Percentiles rank a stretch among this genome's conserved stretches.
Conservation (phyloP, 1,139 yeast species). For the Taphrina wiesneri region DNA sequence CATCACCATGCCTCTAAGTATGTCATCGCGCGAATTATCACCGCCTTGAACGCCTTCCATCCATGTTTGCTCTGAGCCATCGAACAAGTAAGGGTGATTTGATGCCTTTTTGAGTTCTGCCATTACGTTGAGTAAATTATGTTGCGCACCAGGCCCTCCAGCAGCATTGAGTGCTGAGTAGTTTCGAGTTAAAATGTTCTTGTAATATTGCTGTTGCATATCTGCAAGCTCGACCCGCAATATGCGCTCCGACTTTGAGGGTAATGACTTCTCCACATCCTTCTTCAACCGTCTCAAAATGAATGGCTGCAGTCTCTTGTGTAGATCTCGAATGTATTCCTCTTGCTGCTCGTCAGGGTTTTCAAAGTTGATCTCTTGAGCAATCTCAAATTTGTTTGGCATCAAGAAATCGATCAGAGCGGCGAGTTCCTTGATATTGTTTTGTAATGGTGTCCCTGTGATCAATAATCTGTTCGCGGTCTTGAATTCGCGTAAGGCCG, state of each 20-base stretch:
- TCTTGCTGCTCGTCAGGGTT: slow-evolving; percentile 85
- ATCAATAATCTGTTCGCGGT: slow-evolving; percentile 82
- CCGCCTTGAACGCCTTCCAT: slow-evolving; percentile 58
- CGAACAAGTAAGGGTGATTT: slow-evolving; percentile 93
- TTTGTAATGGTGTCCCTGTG: slow-evolving; percentile 97
- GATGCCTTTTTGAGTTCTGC: slow-evolving; percentile 95
- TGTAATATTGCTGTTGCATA: slow-evolving; percentile 90
- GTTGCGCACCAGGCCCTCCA: slow-evolving; percentile 68
- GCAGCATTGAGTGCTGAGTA: slow-evolving; percentile 90
- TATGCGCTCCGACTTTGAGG: slow-evolving; percentile 92
- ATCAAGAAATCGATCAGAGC: slow-evolving; percentile 91
- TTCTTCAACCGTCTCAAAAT: slow-evolving; percentile 90
- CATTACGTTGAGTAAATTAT: slow-evolving; percentile 87
- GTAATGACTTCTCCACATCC: slow-evolving; percentile 94
- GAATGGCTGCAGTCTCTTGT: slow-evolving; percentile 81
- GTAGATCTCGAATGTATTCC: slow-evolving; percentile 79
- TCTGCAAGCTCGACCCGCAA: slow-evolving; percentile 93
- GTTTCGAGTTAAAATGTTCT: slow-evolving; percentile 86
- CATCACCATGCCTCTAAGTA: slow-evolving; percentile 89
- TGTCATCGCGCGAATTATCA: slow-evolving; percentile 66
- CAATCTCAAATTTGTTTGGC: slow-evolving; percentile 91
- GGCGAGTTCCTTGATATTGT: slow-evolving; percentile 90
- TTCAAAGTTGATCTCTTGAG: slow-evolving; percentile 93
- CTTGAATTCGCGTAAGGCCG: slow-evolving; percentile 77
- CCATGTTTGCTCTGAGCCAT: slow-evolving; percentile 86